phyloP scores from a whole-genome alignment of 2,329 filamentous ascomycete species.

The Polychaeton citri region DNA sequence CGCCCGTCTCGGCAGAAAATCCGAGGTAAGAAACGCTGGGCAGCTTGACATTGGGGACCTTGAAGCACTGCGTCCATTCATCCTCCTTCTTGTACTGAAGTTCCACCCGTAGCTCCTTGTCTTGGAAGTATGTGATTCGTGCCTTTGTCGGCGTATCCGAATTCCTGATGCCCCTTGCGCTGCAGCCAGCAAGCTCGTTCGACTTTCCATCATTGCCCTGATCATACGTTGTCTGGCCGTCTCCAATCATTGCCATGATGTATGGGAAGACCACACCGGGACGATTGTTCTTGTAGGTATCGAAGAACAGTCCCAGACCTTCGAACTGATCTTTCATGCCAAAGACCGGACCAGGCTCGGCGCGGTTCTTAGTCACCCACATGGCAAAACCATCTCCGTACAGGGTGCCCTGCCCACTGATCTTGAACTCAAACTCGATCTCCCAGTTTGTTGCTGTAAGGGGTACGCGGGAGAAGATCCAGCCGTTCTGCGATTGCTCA shows the following conservation, averaged over 20 bases:
- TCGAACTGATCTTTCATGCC: constrained; percentile 81
- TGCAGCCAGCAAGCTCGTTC: constrained; percentile 88
- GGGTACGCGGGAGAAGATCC: constrained; percentile 86
- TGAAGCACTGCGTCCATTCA: constrained; percentile 85
- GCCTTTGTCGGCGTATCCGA: constrained; percentile 67
- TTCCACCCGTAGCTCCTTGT: constrained; percentile 80
- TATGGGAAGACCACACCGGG: constrained; percentile 93
- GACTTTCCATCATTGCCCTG: constrained; percentile 89
- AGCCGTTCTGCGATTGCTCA: constrained; percentile 78
- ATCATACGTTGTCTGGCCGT: constrained; percentile 80
- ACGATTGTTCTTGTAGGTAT: constrained; percentile 99
- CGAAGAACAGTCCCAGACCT: constrained; percentile 87
- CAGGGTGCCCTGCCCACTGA: constrained; percentile 75
- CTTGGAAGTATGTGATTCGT: constrained; percentile 88
- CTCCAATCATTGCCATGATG: constrained; percentile 96
- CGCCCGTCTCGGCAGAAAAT: constrained; percentile 76
- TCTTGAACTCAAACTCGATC: constrained; percentile 90
- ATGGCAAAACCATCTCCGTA: constrained; percentile 95
- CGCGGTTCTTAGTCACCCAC: constrained; percentile 94
- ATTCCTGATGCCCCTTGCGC: constrained; percentile 78
- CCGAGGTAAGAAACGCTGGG: constrained; percentile 57
- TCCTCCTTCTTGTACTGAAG: constrained; percentile 86
- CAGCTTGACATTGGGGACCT: constrained; percentile 53
- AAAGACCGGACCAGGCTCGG: constrained; percentile 68
- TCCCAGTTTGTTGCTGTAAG: constrained; percentile 98